These are phyloP conservation scores for Trichophyton equinum DNA, from an alignment of 2,329 filamentous ascomycete species.

Conservation along the genomic window DNA sequence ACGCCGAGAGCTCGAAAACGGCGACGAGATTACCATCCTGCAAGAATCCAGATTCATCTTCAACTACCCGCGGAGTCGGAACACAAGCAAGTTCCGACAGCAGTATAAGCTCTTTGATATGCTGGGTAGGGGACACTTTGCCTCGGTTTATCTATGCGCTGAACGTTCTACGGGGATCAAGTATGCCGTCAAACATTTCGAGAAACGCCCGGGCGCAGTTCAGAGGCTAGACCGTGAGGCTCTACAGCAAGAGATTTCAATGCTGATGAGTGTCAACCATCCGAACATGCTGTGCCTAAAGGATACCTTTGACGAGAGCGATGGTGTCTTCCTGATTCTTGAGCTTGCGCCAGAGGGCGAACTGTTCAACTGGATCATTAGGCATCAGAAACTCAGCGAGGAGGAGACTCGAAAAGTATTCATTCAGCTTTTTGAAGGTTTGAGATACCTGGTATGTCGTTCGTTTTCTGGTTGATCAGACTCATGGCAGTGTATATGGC, in stretches of 20 bases:
- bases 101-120: slow-evolving; percentile 76
- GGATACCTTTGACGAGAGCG: slow-evolving; percentile 84
- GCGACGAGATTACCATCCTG: slow-evolving; percentile 80
- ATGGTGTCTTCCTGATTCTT: slow-evolving; percentile 80
- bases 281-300: slow-evolving; percentile 86
- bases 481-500: background rate
- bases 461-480: background rate
- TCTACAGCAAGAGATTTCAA: slow-evolving; percentile 87
- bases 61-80: slow-evolving; percentile 65
- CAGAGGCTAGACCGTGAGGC: slow-evolving; percentile 75
- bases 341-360: slow-evolving; percentile 89
- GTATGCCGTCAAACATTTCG: slow-evolving; percentile 91
- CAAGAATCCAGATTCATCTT: slow-evolving; percentile 82
- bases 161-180: slow-evolving; percentile 71
- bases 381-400: slow-evolving; percentile 79
- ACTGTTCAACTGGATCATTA: slow-evolving; percentile 87
- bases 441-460: slow-evolving; percentile 75
- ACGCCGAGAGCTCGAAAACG: slow-evolving; percentile 71
- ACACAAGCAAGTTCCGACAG: slow-evolving; percentile 67
- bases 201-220: slow-evolving; percentile 67
- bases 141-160: slow-evolving; percentile 79
- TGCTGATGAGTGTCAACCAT: slow-evolving; percentile 94
- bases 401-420: slow-evolving; percentile 77
- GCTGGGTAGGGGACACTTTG: slow-evolving; percentile 90
- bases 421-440: slow-evolving; percentile 76